phyloP scores from a whole-genome alignment of 2,329 filamentous ascomycete genomes.

The Zymoseptoria passerinii region DNA sequence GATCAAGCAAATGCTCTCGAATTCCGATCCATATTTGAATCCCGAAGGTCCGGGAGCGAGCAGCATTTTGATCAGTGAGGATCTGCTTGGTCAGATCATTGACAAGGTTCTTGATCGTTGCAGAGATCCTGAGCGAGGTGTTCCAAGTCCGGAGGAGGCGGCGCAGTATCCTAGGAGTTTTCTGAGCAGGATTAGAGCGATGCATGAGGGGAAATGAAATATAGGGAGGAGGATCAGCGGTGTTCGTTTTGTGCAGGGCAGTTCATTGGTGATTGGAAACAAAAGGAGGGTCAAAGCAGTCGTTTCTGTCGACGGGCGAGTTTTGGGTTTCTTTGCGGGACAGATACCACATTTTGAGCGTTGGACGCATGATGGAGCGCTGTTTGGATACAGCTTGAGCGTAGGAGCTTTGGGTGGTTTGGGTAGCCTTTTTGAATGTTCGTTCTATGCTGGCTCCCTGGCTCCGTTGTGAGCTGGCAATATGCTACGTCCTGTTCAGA shows the following conservation, averaged over 20 bases:
- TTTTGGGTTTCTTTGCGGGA: not conserved
- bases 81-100: constrained; percentile 53
- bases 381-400: not conserved
- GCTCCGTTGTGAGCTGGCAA: not conserved
- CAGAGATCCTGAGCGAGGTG: constrained; percentile 41
- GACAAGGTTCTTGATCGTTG: constrained; percentile 53
- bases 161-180: constrained; percentile 39
- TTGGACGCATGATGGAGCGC: not conserved
- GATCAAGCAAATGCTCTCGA: constrained; percentile 47
- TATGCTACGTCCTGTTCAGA: not conserved
- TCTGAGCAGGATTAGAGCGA: constrained; percentile 39
- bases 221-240: not conserved
- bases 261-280: not conserved
- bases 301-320: not conserved
- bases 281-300: not conserved
- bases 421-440: not conserved
- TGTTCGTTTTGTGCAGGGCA: not conserved
- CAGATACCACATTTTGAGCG: not conserved
- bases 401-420: not conserved
- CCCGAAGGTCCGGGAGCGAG: constrained; percentile 43
- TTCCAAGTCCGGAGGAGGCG: constrained; percentile 50
- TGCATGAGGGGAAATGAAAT: constrained; percentile 29
- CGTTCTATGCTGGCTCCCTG: not conserved
- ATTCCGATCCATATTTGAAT: constrained; percentile 50
- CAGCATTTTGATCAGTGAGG: constrained; percentile 45